A percentile compares a stretch with the other conserved stretches of the same genome.
Evolutionary conservation across 345 rosid species (phyloP).

Genomic region (Viola odorata): DNA sequence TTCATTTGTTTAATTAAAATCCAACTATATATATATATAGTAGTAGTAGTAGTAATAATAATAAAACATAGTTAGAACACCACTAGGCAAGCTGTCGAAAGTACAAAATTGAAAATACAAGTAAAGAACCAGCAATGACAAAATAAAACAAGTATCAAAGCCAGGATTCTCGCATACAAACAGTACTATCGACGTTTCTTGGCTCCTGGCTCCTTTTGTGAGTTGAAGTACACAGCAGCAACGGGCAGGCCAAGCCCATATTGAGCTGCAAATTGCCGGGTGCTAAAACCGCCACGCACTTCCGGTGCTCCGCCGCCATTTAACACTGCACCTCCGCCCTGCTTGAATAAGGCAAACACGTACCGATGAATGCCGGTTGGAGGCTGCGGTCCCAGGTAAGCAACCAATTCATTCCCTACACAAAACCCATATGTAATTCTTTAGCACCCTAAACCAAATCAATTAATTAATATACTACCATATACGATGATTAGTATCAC

Average conservation of each 20-base stretch:
- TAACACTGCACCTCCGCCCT: conserved; percentile 17
- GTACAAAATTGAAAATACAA: too few relatives aligned
- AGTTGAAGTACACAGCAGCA: conserved; percentile 30
- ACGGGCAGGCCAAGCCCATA: conserved; percentile 33
- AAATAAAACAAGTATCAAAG: not conserved
- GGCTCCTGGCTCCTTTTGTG: conserved; percentile 25
- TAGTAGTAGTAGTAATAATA: too few relatives aligned
- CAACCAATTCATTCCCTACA: conserved; percentile 32
- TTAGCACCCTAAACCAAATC: not conserved
- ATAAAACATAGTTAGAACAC: too few relatives aligned
- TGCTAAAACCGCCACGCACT: conserved; percentile 29
- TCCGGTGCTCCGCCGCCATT: conserved; percentile 17
- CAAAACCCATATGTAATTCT: not conserved
- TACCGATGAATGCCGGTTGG: conserved; percentile 38
- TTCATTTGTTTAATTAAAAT: too few relatives aligned
- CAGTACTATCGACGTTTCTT: conserved; percentile 13
- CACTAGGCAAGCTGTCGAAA: too few relatives aligned
- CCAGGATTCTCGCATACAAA: too few relatives aligned
- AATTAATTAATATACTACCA: not conserved
- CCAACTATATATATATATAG: too few relatives aligned
- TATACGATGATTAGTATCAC: too few relatives aligned
- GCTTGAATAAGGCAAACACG: conserved; percentile 34
- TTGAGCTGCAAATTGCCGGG: conserved; percentile 33
- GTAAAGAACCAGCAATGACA: too few relatives aligned
- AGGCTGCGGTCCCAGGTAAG: conserved; percentile 39